Evolutionary conservation across 2,329 filamentous ascomycete genomes (phyloP).

Genomic region (Tolypocladium album): DNA sequence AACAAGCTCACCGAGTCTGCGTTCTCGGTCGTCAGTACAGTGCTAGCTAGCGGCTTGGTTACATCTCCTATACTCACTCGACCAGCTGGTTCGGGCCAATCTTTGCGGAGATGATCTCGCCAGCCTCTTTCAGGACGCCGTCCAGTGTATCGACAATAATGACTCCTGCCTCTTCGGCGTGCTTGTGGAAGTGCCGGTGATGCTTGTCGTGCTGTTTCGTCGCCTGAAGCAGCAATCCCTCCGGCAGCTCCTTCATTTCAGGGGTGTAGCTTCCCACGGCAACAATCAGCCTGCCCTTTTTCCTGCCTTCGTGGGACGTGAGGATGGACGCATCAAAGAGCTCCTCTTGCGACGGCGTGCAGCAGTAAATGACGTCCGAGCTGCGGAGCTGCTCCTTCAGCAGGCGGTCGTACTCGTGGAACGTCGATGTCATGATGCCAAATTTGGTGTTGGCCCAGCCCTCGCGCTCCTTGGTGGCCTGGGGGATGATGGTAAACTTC

Average conservation of each 20-base stretch:
- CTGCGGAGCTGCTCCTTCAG: slow-evolving; percentile 60
- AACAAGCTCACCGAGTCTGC: slow-evolving; percentile 64
- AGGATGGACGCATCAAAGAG: slow-evolving; percentile 67
- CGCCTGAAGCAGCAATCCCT: slow-evolving; percentile 60
- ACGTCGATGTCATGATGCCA: slow-evolving; percentile 55
- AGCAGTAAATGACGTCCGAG: slow-evolving; percentile 79
- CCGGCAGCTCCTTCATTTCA: slow-evolving; percentile 74
- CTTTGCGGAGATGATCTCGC: slow-evolving; percentile 73
- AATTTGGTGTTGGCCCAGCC: slow-evolving; percentile 61
- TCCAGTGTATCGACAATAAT: slow-evolving; percentile 69
- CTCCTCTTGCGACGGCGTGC: slow-evolving; percentile 63
- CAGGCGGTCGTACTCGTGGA: slow-evolving; percentile 56
- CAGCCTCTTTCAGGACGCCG: slow-evolving; percentile 71
- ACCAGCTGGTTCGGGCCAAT: slow-evolving; percentile 67
- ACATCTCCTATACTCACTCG: slow-evolving; percentile 42
- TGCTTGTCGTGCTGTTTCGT: slow-evolving; percentile 31
- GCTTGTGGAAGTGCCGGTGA: slow-evolving; percentile 54
- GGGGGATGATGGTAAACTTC: slow-evolving; percentile 32
- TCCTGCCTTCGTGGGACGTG: slow-evolving; percentile 58
- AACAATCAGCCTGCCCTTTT: slow-evolving; percentile 60
- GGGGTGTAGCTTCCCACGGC: slow-evolving; percentile 60
- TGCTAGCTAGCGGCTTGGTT: neutral
- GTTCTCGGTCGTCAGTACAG: slow-evolving; percentile 4
- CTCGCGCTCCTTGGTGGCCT: slow-evolving; percentile 37
- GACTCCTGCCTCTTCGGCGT: slow-evolving; percentile 51